Evolutionary conservation across 257 asterid species (phyloP).

Genomic region (Gardenia jasminoides): DNA sequence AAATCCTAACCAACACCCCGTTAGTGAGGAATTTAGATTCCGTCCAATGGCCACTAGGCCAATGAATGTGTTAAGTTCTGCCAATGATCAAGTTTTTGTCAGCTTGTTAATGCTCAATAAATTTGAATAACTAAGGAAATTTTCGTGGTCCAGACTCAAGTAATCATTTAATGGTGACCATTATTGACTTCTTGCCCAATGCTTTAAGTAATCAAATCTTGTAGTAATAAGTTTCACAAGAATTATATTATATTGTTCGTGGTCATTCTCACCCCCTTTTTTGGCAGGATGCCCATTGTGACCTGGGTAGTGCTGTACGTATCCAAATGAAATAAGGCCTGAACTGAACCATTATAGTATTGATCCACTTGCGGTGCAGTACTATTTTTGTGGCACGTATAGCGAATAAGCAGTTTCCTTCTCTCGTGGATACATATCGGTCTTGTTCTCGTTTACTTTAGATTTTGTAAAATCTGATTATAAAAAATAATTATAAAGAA

Average conservation of each 20-base stretch:
- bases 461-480: too few species aligned
- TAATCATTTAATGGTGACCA: neutral
- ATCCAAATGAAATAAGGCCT: neutral
- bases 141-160: neutral
- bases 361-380: neutral
- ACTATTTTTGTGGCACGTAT: neutral
- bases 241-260: neutral
- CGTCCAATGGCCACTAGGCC: too few species aligned
- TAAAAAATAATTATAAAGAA: too few species aligned
- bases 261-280: too few species aligned
- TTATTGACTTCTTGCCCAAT: neutral
- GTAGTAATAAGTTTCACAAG: neutral
- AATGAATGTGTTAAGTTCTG: too few species aligned
- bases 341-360: neutral
- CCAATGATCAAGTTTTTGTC: neutral
- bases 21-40: too few species aligned
- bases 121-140: neutral
- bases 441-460: too few species aligned
- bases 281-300: neutral
- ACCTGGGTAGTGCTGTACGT: neutral
- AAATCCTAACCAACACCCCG: too few species aligned
- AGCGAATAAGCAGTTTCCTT: neutral
- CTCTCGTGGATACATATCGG: neutral
- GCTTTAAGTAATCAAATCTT: neutral
- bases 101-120: neutral